Percentiles rank a stretch among this genome's conserved stretches.
phyloP scores from a whole-genome alignment of 169 alveolate species.

The Plasmodium chabaudi region DNA sequence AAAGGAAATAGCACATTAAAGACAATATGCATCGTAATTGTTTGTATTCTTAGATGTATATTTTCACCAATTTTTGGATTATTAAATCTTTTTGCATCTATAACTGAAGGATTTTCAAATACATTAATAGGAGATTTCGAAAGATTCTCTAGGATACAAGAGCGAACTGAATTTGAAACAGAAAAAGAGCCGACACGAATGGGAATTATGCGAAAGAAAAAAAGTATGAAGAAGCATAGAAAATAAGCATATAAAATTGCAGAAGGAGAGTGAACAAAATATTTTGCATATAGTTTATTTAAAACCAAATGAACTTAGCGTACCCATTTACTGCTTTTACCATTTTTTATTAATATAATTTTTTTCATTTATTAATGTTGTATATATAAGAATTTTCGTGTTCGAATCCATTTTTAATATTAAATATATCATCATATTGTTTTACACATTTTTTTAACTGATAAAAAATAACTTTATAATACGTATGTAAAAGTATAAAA shows the following conservation, averaged over 20 bases:
- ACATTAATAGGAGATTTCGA: constrained; percentile 93
- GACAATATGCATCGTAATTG: constrained; percentile 65
- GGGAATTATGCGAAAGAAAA: constrained; percentile 23
- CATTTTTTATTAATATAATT: no score
- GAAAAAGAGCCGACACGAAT: constrained; percentile 77
- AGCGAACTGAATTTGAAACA: constrained; percentile 82
- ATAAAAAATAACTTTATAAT: no score
- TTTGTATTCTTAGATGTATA: constrained; percentile 82
- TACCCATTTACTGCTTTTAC: no score
- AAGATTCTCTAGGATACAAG: constrained; percentile 89
- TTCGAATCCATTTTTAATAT: no score
- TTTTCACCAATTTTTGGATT: constrained; percentile 90
- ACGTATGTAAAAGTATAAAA: no score
- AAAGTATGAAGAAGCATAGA: not conserved
- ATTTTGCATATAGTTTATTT: not conserved
- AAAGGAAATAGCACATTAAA: constrained; percentile 76
- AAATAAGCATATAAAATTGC: not conserved
- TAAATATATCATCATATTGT: no score
- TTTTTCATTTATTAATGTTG: no score
- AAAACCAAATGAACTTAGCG: no score
- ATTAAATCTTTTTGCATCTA: constrained; percentile 88
- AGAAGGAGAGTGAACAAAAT: not conserved
- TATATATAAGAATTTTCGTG: no score
- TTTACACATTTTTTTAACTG: no score
- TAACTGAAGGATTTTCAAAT: constrained; percentile 92